Conservation (phyloP, 108 stramenopile genomes). For the Skeletonema marinoi region DNA sequence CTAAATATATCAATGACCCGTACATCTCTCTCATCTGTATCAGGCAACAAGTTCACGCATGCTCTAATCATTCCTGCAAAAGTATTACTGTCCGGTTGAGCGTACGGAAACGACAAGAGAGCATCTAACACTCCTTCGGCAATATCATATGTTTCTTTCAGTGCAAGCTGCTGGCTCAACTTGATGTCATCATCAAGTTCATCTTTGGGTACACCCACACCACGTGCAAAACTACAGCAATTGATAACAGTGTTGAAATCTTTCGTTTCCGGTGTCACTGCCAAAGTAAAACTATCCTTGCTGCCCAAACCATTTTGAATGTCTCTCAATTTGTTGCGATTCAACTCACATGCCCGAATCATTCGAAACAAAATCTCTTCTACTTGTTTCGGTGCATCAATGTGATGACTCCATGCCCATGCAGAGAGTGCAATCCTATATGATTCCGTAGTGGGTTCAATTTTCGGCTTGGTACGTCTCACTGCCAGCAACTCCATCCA, state of each 20-base stretch:
- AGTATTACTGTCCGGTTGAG: constrained; percentile 31
- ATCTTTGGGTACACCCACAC: constrained; percentile 9
- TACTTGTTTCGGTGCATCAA: constrained; percentile 35
- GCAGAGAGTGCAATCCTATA: constrained; percentile 37
- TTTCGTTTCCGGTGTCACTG: constrained; percentile 26
- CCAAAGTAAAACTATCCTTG: constrained; percentile 2
- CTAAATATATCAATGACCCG: constrained; percentile 31
- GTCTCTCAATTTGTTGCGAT: neutral
- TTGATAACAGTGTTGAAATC: constrained; percentile 50
- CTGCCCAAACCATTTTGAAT: neutral
- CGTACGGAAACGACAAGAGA: constrained; percentile 23
- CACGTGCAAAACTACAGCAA: constrained; percentile 42
- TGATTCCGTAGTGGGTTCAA: constrained; percentile 35
- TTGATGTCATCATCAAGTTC: constrained; percentile 25
- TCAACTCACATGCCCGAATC: constrained; percentile 29
- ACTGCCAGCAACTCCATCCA: constrained; percentile 45
- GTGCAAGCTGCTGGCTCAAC: constrained; percentile 2
- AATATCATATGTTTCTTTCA: constrained; percentile 21
- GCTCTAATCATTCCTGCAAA: constrained; percentile 43
- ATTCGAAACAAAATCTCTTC: constrained; percentile 35
- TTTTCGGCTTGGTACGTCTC: constrained; percentile 25
- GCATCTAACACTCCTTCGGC: constrained; percentile 28
- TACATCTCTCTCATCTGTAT: constrained; percentile 41
- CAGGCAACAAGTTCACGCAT: constrained; percentile 29
- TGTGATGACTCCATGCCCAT: constrained; percentile 50